These are phyloP conservation scores for Oenanthe sinensis DNA, from an alignment of 129 eudicot species.

Conservation along the genomic window DNA sequence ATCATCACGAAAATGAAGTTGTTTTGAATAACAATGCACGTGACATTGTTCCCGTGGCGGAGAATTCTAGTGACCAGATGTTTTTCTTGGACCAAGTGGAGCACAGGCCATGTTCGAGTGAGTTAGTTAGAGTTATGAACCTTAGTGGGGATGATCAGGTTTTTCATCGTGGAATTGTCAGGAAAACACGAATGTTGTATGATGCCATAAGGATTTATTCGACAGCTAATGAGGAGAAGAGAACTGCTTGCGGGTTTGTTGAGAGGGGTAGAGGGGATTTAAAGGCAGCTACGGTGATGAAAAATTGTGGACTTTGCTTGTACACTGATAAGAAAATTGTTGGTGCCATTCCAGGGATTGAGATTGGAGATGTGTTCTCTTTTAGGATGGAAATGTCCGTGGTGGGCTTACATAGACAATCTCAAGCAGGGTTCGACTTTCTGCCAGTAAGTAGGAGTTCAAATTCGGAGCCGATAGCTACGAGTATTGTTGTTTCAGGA, in stretches of 20 bases:
- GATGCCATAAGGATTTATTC: conserved; percentile 51
- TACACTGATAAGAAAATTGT: not conserved
- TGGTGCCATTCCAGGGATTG: not conserved
- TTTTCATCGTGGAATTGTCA: conserved; percentile 43
- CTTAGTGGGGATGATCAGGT: conserved; percentile 40
- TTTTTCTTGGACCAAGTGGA: conserved; percentile 13
- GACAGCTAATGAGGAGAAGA: conserved; percentile 24
- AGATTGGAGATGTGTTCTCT: not conserved
- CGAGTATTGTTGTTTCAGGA: not conserved
- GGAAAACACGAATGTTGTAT: conserved; percentile 46
- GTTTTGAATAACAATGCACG: not conserved
- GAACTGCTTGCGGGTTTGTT: not conserved
- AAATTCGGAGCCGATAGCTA: not conserved
- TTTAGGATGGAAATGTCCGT: not conserved
- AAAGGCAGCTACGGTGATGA: not conserved
- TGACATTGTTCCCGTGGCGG: not conserved
- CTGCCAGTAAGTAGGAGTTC: not conserved
- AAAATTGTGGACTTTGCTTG: not conserved
- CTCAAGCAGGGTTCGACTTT: not conserved
- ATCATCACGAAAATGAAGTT: too few species aligned
- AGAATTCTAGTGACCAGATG: not conserved
- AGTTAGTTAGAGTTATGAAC: conserved; percentile 63
- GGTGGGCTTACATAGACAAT: not conserved
- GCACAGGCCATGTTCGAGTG: conserved; percentile 37
- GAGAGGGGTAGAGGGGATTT: not conserved